Evolutionary conservation across 192 early-diverging fungal genomes (phyloP).

Genomic region (Backusella liffmaniae): DNA sequence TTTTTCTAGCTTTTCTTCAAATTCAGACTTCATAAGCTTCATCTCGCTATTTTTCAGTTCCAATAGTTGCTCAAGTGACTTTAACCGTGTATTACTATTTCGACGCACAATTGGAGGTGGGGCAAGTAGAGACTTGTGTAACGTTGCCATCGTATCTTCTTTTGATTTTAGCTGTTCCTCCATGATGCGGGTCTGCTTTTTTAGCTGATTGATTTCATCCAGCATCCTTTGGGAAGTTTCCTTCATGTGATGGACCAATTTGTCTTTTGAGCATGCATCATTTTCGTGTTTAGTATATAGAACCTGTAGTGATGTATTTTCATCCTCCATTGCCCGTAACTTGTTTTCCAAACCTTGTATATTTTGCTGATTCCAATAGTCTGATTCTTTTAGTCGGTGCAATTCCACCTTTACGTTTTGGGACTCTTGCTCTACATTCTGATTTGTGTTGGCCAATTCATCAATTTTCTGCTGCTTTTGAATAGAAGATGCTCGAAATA

Average conservation of each 20-base stretch:
- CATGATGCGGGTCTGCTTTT: not conserved
- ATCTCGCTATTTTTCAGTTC: not conserved
- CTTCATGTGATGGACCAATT: not conserved
- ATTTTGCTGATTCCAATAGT: not conserved
- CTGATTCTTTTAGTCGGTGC: not conserved
- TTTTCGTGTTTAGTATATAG: not conserved
- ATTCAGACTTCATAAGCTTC: not conserved
- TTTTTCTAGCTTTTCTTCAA: not conserved
- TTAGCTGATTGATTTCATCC: not conserved
- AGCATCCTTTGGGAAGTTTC: not conserved
- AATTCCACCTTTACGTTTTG: not conserved
- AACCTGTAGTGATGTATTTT: not conserved
- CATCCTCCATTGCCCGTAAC: not conserved
- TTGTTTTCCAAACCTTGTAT: not conserved
- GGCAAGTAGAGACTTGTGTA: not conserved
- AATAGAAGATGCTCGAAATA: not conserved
- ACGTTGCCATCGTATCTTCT: not conserved
- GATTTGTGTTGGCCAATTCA: not conserved
- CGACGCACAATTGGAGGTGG: not conserved
- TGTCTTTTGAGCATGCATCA: not conserved
- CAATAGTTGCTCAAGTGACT: not conserved
- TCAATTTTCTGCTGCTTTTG: not conserved
- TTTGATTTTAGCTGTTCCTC: not conserved
- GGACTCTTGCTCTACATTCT: not conserved
- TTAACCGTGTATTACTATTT: not conserved